Conservation (phyloP, 2,329 filamentous ascomycete genomes). For the Thelonectria rubi region DNA sequence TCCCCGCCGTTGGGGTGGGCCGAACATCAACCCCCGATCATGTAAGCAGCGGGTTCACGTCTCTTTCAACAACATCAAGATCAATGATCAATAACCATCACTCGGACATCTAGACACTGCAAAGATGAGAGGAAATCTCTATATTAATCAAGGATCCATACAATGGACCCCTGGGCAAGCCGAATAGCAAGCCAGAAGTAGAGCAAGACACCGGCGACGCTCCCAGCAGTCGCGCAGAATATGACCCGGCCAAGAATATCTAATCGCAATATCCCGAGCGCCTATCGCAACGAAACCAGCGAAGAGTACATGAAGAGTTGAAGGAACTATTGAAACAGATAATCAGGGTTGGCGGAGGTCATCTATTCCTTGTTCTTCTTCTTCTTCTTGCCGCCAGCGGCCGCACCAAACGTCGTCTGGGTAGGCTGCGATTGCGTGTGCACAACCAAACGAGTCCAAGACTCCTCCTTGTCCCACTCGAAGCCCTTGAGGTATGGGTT, state of each 20-base stretch:
- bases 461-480: conserved; percentile 95
- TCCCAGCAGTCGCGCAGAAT: conserved; percentile 39
- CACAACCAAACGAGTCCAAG: conserved; percentile 86
- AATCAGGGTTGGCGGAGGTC: conserved; percentile 40
- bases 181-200: conserved; percentile 34
- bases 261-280: conserved; percentile 55
- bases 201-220: conserved; percentile 42
- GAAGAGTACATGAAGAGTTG: conserved; percentile 50
- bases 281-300: conserved; percentile 53
- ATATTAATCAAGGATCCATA: conserved; percentile 36
- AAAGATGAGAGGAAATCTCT: conserved; percentile 22
- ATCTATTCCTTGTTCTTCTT: conserved; percentile 72
- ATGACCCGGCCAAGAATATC: conserved; percentile 51
- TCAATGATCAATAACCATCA: background rate
- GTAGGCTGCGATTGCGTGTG: conserved; percentile 80
- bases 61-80: conserved; percentile 11
- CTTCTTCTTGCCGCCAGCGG: conserved; percentile 70
- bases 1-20: background rate
- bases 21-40: background rate
- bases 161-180: conserved; percentile 29
- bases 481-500: conserved; percentile 90
- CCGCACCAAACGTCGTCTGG: conserved; percentile 53
- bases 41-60: too few relatives aligned
- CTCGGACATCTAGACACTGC: background rate
- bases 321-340: conserved; percentile 54